Evolutionary conservation across 1,139 yeast species (phyloP).

Genomic region (Taphrina deformans): DNA sequence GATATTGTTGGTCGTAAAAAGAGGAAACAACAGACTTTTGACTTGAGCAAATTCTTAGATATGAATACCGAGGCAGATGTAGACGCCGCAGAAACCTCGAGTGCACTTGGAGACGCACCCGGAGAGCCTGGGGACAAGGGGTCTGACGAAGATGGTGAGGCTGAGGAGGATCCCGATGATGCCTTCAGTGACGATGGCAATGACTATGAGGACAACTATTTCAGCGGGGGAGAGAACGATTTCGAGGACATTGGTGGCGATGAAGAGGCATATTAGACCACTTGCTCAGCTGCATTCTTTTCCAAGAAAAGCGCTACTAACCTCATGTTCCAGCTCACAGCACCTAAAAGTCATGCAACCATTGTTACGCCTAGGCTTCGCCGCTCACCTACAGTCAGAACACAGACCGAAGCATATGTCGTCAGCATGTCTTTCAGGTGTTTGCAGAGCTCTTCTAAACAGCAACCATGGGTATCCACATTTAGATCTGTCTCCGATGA

Average conservation of each 20-base stretch:
- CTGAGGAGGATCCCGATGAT: constrained; percentile 23
- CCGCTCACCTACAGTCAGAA: no score
- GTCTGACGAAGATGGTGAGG: constrained; percentile 19
- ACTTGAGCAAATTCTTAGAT: constrained; percentile 16
- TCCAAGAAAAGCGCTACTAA: no score
- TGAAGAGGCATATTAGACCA: constrained; percentile 19
- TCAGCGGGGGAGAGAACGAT: constrained; percentile 28
- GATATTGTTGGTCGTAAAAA: constrained; percentile 24
- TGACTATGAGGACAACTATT: constrained; percentile 30
- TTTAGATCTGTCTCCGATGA: not conserved
- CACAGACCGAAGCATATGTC: no score
- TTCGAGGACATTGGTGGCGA: constrained; percentile 24
- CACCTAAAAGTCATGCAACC: no score
- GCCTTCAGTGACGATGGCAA: constrained; percentile 33
- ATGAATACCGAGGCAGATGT: constrained; percentile 25
- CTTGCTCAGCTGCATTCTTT: not conserved
- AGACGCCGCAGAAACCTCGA: constrained; percentile 10
- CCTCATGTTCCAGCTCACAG: no score
- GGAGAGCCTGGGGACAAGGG: constrained; percentile 7
- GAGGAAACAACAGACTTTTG: constrained; percentile 26
- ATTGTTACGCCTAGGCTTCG: no score
- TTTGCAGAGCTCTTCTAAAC: no score
- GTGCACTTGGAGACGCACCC: constrained; percentile 11
- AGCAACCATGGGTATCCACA: no score
- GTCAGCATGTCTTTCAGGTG: no score